Base-by-base conservation (phyloP, 257 asterid genomes). In the Verbena officinalis region DNA sequence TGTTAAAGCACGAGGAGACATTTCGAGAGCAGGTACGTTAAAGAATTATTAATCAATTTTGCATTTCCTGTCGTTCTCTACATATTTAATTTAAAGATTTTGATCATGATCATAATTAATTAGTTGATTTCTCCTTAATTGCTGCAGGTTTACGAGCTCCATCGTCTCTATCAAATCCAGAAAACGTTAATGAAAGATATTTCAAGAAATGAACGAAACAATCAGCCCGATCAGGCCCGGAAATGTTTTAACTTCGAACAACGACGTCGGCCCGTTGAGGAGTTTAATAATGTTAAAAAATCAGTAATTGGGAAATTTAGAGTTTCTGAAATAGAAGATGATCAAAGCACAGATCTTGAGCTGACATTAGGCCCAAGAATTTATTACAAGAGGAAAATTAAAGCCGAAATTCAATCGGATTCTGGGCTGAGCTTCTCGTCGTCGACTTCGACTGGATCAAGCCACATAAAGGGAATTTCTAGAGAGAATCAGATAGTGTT, bases 1-100 rank as follows among this genome's bases (percentile, higher is more conserved):
- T 93, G 95, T 70, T 93, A 69, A 90, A 93, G 81, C 99, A 93
- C 70, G 99, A 93, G 71, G 92, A 90, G 76, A 84, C 86, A 14
- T 93, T 93, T 56, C 83, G 94, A 64, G 92, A 87, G 53, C 98
- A 91, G 95, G 98, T 91, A 72, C 15, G 20, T 1, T 19, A 8
- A 13, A 11, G 1, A 12, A 42, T 11, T 30, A 5, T 39, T 10
- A 10, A 46, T 17, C 14, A 30, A 21, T 11, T 58, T 36, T 4
- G 55, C 27, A 2, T 9, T 20, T 11, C 27, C 44, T 3, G 7
- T 27, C 5, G 4, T 9, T 13, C 46, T 38, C 44, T 55, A 31
- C 13, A 33, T 50, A 2, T 24, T 1, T 17, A 15, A 3, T 46
- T 7, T 39, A 24, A 36, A 20, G 36, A 16, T 57, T 27, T 53